Conservation (phyloP, 495 filamentous ascomycete species). For the Hypomontagnella monticulosa region DNA sequence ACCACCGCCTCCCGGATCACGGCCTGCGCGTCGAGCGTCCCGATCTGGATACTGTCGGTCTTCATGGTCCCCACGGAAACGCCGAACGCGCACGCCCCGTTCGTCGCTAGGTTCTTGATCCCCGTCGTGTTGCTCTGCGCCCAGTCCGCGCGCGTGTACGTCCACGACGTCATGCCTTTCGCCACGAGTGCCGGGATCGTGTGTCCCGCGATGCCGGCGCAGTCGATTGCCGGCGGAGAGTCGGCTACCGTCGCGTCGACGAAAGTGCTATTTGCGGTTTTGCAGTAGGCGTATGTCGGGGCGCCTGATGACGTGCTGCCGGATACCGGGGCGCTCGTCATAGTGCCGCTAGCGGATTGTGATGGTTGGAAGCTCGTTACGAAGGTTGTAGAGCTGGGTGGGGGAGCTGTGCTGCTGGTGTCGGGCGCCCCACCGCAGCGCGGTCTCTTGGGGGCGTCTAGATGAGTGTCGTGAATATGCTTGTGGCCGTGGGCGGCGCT, state of each 20-base stretch:
- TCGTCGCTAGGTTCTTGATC: background rate
- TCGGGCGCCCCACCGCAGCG: too few species aligned
- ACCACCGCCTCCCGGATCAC: background rate
- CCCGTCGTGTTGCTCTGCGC: background rate
- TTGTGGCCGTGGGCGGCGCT: too few species aligned
- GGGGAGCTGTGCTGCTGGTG: too few species aligned
- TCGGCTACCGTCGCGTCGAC: background rate
- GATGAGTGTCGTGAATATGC: too few species aligned
- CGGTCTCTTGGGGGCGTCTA: too few species aligned
- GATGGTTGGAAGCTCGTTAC: background rate
- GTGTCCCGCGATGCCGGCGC: conserved; percentile 5
- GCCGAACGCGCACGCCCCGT: conserved; percentile 1
- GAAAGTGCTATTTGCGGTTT: background rate
- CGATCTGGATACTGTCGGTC: background rate
- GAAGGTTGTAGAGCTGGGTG: too few species aligned
- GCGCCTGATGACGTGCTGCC: too few species aligned
- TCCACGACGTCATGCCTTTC: too few species aligned
- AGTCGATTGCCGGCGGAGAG: conserved; percentile 10
- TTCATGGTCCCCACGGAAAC: background rate
- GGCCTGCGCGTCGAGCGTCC: background rate
- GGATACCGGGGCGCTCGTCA: background rate
- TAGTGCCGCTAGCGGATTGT: background rate
- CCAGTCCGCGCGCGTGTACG: too few species aligned
- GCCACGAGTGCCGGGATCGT: background rate
- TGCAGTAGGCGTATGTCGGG: conserved; percentile 7